A percentile compares a stretch with the other conserved stretches of the same genome.
Conservation (phyloP, 1,139 yeast genomes). For the Geotrichum bryndzae region DNA sequence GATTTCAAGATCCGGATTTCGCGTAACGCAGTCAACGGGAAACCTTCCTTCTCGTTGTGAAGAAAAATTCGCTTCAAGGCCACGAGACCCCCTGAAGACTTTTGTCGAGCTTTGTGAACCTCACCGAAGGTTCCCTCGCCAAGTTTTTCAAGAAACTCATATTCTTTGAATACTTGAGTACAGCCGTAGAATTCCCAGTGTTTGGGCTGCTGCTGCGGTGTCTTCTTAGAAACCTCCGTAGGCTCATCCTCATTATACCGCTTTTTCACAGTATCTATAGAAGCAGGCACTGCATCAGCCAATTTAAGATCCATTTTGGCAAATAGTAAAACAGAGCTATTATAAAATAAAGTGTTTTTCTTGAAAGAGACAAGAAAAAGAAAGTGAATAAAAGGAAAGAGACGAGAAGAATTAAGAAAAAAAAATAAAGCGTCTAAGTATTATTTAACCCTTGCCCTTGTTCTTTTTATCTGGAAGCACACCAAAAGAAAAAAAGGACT, state of each 20-base stretch:
- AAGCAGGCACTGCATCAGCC: not conserved
- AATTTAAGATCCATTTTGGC: not conserved
- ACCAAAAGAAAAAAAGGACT: not conserved
- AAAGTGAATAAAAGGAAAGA: not conserved
- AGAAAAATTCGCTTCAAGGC: slow-evolving; percentile 81
- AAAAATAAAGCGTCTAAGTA: not conserved
- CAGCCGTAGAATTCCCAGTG: slow-evolving; percentile 30
- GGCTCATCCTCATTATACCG: not conserved
- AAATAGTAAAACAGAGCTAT: not conserved
- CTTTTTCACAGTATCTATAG: not conserved
- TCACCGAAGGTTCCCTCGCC: slow-evolving; percentile 92
- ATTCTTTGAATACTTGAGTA: slow-evolving; percentile 36
- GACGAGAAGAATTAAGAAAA: not conserved
- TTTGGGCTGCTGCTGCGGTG: not conserved
- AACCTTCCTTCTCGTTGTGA: slow-evolving; percentile 83
- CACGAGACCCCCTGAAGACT: slow-evolving; percentile 50
- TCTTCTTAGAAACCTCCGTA: not conserved
- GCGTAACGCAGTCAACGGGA: slow-evolving; percentile 92
- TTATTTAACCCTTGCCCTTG: not conserved
- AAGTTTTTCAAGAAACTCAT: slow-evolving; percentile 55
- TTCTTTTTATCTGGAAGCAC: not conserved
- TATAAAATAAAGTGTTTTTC: not conserved
- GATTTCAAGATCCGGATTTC: slow-evolving; percentile 81
- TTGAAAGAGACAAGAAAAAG: not conserved
- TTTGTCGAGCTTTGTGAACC: slow-evolving; percentile 65